Evolutionary conservation across 345 rosid genomes (phyloP), one percentile per base, ranked within the genome.

Genomic region (Citrus glauca): DNA sequence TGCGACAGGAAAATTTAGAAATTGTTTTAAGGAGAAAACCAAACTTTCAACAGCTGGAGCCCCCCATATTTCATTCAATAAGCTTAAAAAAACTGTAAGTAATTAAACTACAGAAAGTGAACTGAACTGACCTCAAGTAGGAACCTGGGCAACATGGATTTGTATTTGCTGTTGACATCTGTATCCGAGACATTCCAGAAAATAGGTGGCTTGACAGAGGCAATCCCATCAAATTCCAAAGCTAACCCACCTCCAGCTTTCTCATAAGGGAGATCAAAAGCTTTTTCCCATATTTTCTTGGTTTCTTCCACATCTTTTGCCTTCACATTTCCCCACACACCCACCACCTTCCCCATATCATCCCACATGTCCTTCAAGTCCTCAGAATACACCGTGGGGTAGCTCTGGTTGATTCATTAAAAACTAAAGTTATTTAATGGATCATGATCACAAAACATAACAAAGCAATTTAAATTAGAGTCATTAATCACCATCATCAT

Each of bases 251-350:
- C 93, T 45, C 99, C 98, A 66, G 98, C 96, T 82, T 89, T 95
- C 85, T 90, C 96, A 37, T 90, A 92, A 3, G 97, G 96, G 76
- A 91, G 94, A 80, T 92, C 88, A 61, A 95, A 95, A 9, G 69
- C 80, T 74, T 77, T 79, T 66, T 92, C 90, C 99, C 95, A 93
- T 6, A 90, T 71, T 65, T 78, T 82, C 84, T 85, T 87, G 25
- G 91, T 89, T 59, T 80, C 87, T 71, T 91, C 88, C 10, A 86
- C 82, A 63, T 90, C 91, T 38, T 71, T 83, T 42, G 82, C 86
- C 83, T 88, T 82, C 16, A 87, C 87, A n/a, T 73, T 38, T 72
- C 84, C 96, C 81, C 89, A 85, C 33, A 87, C 28, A 22, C 85
- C 72, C 22, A 78, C 91, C 32, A 87, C 86, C 73, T 86, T 92